Evolutionary conservation across 2,329 filamentous ascomycete genomes (phyloP).

Genomic region (Phaeosphaeria sp.): DNA sequence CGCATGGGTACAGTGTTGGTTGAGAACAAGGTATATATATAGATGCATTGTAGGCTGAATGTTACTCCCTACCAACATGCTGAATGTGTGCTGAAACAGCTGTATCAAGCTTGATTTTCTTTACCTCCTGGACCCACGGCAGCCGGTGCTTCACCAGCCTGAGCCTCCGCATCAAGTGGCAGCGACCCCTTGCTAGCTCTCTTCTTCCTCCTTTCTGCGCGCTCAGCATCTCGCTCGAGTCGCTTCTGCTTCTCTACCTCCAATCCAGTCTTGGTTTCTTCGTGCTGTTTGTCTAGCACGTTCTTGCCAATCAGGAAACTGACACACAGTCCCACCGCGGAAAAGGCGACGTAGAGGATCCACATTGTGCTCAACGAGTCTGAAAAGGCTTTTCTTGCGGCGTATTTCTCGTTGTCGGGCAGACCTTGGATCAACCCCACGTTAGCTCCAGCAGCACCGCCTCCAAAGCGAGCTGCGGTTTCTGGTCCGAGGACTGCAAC

Average conservation of each 20-base stretch:
- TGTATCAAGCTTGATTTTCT: constrained; percentile 10
- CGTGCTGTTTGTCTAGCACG: constrained; percentile 50
- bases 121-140: constrained; percentile 4
- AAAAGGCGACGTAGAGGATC: constrained; percentile 56
- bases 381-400: constrained; percentile 53
- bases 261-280: constrained; percentile 58
- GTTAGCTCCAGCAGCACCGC: constrained; percentile 66
- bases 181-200: constrained; percentile 29
- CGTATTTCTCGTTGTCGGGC: constrained; percentile 51
- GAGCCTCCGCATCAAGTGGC: constrained; percentile 22
- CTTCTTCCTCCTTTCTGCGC: constrained; percentile 35
- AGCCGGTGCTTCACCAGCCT: constrained; percentile 2
- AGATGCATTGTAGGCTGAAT: background rate
- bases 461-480: constrained; percentile 61
- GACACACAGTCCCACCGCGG: constrained; percentile 47
- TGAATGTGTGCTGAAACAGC: background rate
- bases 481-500: constrained; percentile 58
- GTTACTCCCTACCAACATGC: background rate
- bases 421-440: constrained; percentile 64
- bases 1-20: background rate
- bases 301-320: constrained; percentile 52
- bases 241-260: constrained; percentile 51
- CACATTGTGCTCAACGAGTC: constrained; percentile 55
- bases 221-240: constrained; percentile 43
- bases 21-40: background rate